Evolutionary conservation across 75 land plant species (phyloP).

Genomic region (Pseudotsuga menziesii): DNA sequence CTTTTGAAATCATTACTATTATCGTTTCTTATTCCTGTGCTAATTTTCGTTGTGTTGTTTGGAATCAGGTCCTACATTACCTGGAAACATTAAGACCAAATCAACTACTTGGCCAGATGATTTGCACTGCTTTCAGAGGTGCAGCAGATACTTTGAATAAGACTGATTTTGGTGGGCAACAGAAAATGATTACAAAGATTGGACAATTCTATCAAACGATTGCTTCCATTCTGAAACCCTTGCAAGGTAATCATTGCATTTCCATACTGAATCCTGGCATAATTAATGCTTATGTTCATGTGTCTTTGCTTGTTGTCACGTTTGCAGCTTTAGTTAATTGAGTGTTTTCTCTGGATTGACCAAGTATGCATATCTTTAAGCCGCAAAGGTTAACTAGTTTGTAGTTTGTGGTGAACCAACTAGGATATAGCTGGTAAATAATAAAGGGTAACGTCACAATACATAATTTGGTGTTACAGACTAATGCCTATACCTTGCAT

Average conservation of each 20-base stretch:
- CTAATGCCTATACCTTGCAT: neutral
- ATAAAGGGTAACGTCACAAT: neutral
- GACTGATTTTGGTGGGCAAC: constrained; percentile 51
- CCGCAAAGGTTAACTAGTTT: too few species aligned
- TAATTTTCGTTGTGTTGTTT: neutral
- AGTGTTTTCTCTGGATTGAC: neutral
- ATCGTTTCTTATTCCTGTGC: neutral
- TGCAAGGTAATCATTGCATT: constrained; percentile 29
- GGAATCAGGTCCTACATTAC: constrained; percentile 79
- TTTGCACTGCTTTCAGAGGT: constrained; percentile 86
- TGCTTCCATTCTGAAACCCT: constrained; percentile 51
- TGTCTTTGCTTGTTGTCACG: neutral
- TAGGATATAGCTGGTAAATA: neutral
- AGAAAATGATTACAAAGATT: constrained; percentile 52
- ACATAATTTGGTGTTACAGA: neutral
- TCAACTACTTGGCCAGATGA: constrained; percentile 86
- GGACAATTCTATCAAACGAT: constrained; percentile 68
- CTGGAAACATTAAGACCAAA: constrained; percentile 89
- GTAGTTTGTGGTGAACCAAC: neutral
- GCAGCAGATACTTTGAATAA: constrained; percentile 55
- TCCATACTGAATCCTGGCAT: neutral
- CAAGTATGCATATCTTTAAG: neutral
- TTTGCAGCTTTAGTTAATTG: neutral
- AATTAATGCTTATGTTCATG: neutral
- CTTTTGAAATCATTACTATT: neutral